Evolutionary conservation across 1,139 yeast genomes (phyloP).

Genomic region (Neolecta irregularis): DNA sequence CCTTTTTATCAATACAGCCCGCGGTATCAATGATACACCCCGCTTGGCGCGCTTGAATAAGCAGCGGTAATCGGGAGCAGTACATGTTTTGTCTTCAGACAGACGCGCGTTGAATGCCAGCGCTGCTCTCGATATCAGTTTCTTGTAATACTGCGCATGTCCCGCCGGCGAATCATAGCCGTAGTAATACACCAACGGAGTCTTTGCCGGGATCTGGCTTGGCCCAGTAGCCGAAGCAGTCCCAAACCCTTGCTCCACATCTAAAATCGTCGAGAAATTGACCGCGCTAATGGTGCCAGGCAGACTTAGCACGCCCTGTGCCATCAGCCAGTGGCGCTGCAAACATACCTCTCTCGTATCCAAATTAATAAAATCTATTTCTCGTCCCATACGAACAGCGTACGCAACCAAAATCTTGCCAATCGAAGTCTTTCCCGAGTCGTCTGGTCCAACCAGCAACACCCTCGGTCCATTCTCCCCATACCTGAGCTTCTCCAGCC

Average conservation of each 20-base stretch:
- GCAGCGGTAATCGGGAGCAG: neutral
- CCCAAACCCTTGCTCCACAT: constrained; percentile 69
- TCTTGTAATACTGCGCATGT: constrained; percentile 47
- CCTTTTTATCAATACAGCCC: constrained; percentile 33
- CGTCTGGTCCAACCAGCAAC: constrained; percentile 54
- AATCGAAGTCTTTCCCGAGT: constrained; percentile 65
- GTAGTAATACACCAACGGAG: constrained; percentile 66
- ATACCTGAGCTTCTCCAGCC: constrained; percentile 45
- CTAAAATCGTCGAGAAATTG: constrained; percentile 64
- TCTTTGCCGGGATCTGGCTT: constrained; percentile 53
- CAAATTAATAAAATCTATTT: constrained; percentile 61
- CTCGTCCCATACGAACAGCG: constrained; percentile 53
- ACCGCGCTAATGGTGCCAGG: constrained; percentile 85
- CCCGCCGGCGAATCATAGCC: constrained; percentile 51
- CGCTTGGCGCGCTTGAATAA: constrained; percentile 30
- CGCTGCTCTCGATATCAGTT: constrained; percentile 42
- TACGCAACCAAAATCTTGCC: constrained; percentile 57
- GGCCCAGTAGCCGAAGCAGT: constrained; percentile 80
- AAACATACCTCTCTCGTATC: constrained; percentile 46
- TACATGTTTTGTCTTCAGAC: constrained; percentile 30
- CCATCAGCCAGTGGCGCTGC: constrained; percentile 44
- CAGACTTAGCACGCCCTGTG: constrained; percentile 16
- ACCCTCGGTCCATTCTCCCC: constrained; percentile 38
- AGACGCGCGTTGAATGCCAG: constrained; percentile 42
- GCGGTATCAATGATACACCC: constrained; percentile 82